Percentiles rank a stretch among this genome's conserved stretches.
phyloP scores from a whole-genome alignment of 2,329 filamentous ascomycete species.

The Allantophomopsis lycopodina region DNA sequence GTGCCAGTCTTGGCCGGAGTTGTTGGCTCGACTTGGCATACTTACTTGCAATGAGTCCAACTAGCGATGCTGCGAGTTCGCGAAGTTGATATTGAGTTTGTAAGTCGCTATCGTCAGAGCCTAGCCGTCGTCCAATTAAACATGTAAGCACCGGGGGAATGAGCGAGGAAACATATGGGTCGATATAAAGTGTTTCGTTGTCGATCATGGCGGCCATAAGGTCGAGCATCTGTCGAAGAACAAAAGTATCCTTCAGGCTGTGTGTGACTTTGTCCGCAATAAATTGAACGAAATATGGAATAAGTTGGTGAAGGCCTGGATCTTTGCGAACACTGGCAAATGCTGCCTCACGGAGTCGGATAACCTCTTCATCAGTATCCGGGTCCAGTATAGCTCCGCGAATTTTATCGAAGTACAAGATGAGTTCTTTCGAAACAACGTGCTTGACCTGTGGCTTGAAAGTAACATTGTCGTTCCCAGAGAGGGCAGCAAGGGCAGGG shows the following conservation, averaged over 20 bases:
- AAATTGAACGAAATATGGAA: slow-evolving; percentile 94
- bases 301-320: slow-evolving; percentile 84
- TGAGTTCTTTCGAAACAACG: slow-evolving; percentile 87
- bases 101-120: slow-evolving; percentile 35
- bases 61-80: slow-evolving; percentile 69
- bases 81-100: slow-evolving; percentile 66
- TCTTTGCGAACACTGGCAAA: slow-evolving; percentile 78
- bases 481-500: slow-evolving; percentile 67
- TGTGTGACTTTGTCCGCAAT: slow-evolving; percentile 94
- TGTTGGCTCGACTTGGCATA: slow-evolving; percentile 72
- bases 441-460: slow-evolving; percentile 92
- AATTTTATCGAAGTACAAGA: slow-evolving; percentile 94
- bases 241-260: slow-evolving; percentile 77
- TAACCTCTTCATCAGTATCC: slow-evolving; percentile 63
- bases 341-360: slow-evolving; percentile 65
- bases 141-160: slow-evolving; percentile 86
- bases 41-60: slow-evolving; percentile 66
- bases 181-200: slow-evolving; percentile 66
- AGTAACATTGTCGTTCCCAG: slow-evolving; percentile 68
- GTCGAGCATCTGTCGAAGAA: slow-evolving; percentile 84
- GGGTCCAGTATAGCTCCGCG: slow-evolving; percentile 81
- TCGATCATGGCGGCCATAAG: slow-evolving; percentile 72
- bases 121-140: slow-evolving; percentile 71
- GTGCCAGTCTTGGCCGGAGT: slow-evolving; percentile 74
- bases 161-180: slow-evolving; percentile 48